Evolutionary conservation across 1,139 yeast genomes (phyloP).

Genomic region (Sugiyamaella neomexicana): DNA sequence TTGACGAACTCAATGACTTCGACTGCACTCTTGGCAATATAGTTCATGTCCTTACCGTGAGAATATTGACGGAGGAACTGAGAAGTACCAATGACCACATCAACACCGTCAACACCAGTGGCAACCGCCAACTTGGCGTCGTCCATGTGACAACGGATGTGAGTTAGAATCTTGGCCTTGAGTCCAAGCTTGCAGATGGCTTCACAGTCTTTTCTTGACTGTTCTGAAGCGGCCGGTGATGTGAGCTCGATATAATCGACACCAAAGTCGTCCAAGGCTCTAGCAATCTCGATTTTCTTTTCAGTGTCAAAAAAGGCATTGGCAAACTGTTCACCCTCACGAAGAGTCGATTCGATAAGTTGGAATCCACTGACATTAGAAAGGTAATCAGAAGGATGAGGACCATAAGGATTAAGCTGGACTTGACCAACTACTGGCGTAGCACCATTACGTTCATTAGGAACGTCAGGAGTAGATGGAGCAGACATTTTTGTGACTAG

Average conservation of each 20-base stretch:
- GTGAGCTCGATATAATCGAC: constrained; percentile 97
- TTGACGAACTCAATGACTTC: constrained; percentile 98
- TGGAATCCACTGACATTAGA: constrained; percentile 89
- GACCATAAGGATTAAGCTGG: constrained; percentile 78
- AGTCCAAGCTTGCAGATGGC: constrained; percentile 97
- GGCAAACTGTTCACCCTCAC: constrained; percentile 99
- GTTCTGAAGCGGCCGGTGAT: constrained; percentile 97
- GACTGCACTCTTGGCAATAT: constrained; percentile 92
- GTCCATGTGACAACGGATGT: constrained; percentile 98
- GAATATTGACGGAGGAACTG: constrained; percentile 92
- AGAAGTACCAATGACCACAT: constrained; percentile 97
- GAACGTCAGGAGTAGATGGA: constrained; percentile 16
- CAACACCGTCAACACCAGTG: constrained; percentile 99
- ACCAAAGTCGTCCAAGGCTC: constrained; percentile 95
- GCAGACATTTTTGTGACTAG: not conserved
- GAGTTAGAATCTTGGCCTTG: constrained; percentile 88
- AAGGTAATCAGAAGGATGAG: constrained; percentile 88
- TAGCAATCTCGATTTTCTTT: constrained; percentile 96
- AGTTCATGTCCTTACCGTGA: constrained; percentile 98
- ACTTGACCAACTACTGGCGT: constrained; percentile 31
- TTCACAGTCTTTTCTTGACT: constrained; percentile 89
- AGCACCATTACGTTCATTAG: constrained; percentile 18
- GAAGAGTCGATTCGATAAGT: constrained; percentile 89
- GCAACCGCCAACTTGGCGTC: constrained; percentile 96
- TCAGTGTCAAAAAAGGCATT: constrained; percentile 94